Evolutionary conservation across 2,329 filamentous ascomycete genomes (phyloP), one percentile per base, ranked within the genome.

Genomic region (Arthroderma sp.): DNA sequence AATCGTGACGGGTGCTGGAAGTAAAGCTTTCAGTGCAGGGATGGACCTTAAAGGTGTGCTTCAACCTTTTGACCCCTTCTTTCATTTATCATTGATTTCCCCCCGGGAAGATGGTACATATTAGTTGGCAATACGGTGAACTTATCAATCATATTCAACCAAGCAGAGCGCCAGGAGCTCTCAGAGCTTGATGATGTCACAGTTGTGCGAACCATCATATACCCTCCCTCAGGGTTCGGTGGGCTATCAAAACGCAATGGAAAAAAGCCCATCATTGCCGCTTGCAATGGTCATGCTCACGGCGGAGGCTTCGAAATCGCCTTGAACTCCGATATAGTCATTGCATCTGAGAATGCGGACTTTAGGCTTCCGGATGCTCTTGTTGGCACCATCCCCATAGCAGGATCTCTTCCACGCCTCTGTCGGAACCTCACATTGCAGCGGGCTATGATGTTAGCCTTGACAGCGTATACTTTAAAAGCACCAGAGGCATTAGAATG

Each of bases 261-360:
- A 1, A 78, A 75, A 64, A 89, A 89, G 57, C 84, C 84, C 2
- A 70, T 89, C 40, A 71, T 89, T 22, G 81, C 78, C 1, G 85
- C 84, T 1, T 80, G 87, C 11, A 85, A 87, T 56, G 84, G 84
- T 1, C 66, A 83, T 29, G 83, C 81, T 39, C 70, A 84, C 31
- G 85, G 85, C 36, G 84, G 85, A 40, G 84, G 83, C 2, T 80
- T 83, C 64, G 84, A 89, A 68, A 86, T 87, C 61, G 86, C 88
- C 46, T 83, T 96, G 73, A 95, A 95, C 62, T 75, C 74, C 50
- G 85, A 91, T 66, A 65, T 89, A 46, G 72, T 86, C 3, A 59
- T 86, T 15, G 81, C 83, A 8, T 62, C 63, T 1, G 56, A 65
- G 3, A 56, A 58, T 5, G 80, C 82, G 0, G 66, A 64, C 33